These are phyloP conservation scores for Xerocomus potaroensis DNA, from an alignment of 768 basidiomycete genomes.

Conservation along the genomic window DNA sequence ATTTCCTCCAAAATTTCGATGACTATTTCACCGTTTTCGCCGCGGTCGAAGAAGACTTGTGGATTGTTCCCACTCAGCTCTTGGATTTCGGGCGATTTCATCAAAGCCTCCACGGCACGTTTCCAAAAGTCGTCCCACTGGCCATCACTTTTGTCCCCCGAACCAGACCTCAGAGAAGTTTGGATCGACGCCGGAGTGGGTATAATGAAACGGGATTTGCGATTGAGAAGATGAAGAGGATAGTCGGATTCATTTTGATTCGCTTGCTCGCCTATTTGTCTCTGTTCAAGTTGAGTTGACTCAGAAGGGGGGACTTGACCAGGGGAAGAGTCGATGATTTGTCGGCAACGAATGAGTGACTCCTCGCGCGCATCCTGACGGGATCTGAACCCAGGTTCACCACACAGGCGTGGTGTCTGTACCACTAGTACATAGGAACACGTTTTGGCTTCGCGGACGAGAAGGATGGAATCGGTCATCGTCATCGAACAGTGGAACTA, in stretches of 20 bases:
- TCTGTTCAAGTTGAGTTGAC: slow-evolving; percentile 29
- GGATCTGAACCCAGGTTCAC: slow-evolving; percentile 88
- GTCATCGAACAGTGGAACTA: slow-evolving; percentile 97
- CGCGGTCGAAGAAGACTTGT: slow-evolving; percentile 40
- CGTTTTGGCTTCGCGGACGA: slow-evolving; percentile 90
- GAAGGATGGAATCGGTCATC: slow-evolving; percentile 83
- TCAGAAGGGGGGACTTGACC: slow-evolving; percentile 23
- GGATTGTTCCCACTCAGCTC: slow-evolving; percentile 26
- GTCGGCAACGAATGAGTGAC: slow-evolving; percentile 71
- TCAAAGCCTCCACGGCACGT: slow-evolving; percentile 26
- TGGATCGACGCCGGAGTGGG: slow-evolving; percentile 23
- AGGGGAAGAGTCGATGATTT: slow-evolving; percentile 45
- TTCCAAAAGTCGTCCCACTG: slow-evolving; percentile 25
- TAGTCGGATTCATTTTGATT: slow-evolving; percentile 49
- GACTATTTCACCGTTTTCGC: slow-evolving; percentile 39
- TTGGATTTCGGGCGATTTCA: slow-evolving; percentile 30
- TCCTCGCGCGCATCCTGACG: slow-evolving; percentile 62
- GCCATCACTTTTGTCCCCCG: slow-evolving; percentile 13
- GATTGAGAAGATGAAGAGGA: slow-evolving; percentile 49
- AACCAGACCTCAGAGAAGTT: slow-evolving; percentile 15
- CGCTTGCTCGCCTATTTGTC: slow-evolving; percentile 25
- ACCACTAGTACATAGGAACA: slow-evolving; percentile 94
- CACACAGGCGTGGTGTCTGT: slow-evolving; percentile 91
- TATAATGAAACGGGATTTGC: slow-evolving; percentile 45
- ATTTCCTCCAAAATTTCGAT: slow-evolving; percentile 45